Evolutionary conservation across 805 yeast species (phyloP), one percentile per base, ranked within the genome.

Genomic region (Wickerhamiella cacticola): DNA sequence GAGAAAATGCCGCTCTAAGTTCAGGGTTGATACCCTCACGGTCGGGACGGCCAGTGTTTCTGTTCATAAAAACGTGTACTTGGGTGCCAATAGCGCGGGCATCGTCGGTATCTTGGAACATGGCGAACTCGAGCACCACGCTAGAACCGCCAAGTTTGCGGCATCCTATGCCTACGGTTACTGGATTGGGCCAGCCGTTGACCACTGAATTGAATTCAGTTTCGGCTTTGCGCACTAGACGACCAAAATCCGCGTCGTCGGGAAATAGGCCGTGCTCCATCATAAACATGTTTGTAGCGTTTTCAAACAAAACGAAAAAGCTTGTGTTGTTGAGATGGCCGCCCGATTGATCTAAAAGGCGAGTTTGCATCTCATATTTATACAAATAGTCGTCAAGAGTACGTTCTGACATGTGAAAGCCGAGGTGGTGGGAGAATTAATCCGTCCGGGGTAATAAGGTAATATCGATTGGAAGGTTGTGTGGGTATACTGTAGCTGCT

Each of bases 1-100:
- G n/a, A 15, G 33, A 19, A 9, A 43, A 33, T n/a, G 23, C 28
- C 6, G 36, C 23, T 5, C 46, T 35, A 5, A 43, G 10, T 10
- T 33, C 23, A 6, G 12, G 19, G 12, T 22, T 34, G 12, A 44
- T 18, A 13, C 41, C 47, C 24, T 44, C 41, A 10, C 31, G 19
- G 15, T 28, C 23, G 21, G 49, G 49, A 2, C 45, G 28, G 21
- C 50, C 48, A 16, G 61, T 58, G 13, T 29, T n/a, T n/a, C 51
- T 31, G 36, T 58, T 58, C 13, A 60, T 59, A 48, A 58, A 59
- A 3, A 59, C 63, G 46, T 56, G 62, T 5, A 55, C 59, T 48
- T 55, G 52, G 13, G 52, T 31, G 22, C 62, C 63, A 10, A 58
- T 52, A 7, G 63, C 63, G 23, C 54, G 55, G 13, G 59, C 60